Evolutionary conservation across 176 grass and related monocot genomes (phyloP).

Genomic region (Typha latifolia): DNA sequence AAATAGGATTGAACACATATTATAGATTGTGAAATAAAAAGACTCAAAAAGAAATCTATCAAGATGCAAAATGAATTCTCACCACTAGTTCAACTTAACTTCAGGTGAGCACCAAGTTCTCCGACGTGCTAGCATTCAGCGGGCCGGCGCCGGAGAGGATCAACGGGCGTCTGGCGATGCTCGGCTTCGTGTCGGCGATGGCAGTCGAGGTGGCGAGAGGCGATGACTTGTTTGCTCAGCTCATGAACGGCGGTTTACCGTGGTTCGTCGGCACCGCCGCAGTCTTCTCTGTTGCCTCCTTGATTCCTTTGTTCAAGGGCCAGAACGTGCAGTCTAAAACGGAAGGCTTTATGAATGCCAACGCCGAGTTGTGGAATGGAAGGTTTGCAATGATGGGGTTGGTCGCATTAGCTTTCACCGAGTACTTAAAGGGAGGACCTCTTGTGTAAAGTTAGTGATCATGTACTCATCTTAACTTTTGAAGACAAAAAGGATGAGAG

Average conservation of each 20-base stretch:
- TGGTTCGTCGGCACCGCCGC: constrained; percentile 35
- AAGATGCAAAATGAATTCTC: no score
- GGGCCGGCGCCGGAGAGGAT: constrained; percentile 58
- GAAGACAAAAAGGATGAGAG: no score
- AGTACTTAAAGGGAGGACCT: constrained; percentile 69
- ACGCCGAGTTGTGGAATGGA: constrained; percentile 87
- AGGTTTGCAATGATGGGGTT: constrained; percentile 79
- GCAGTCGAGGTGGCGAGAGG: constrained; percentile 46
- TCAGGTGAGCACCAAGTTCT: constrained; percentile 21
- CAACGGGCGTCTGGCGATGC: constrained; percentile 65
- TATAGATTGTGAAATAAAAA: no score
- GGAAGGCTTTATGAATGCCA: constrained; percentile 25
- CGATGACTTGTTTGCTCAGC: constrained; percentile 30
- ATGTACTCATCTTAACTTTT: neutral
- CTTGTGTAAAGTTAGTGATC: constrained; percentile 27
- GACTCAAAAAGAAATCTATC: no score
- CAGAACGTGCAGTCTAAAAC: constrained; percentile 33
- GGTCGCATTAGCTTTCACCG: constrained; percentile 66
- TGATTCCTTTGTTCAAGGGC: constrained; percentile 58
- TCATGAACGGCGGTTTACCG: constrained; percentile 21
- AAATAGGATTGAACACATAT: no score
- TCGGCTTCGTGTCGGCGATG: constrained; percentile 54
- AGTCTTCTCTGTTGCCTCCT: constrained; percentile 46
- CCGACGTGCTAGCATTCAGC: constrained; percentile 57
- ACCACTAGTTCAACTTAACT: no score